Conservation (phyloP, 495 filamentous ascomycete genomes). For the Aspergillus ostianus region DNA sequence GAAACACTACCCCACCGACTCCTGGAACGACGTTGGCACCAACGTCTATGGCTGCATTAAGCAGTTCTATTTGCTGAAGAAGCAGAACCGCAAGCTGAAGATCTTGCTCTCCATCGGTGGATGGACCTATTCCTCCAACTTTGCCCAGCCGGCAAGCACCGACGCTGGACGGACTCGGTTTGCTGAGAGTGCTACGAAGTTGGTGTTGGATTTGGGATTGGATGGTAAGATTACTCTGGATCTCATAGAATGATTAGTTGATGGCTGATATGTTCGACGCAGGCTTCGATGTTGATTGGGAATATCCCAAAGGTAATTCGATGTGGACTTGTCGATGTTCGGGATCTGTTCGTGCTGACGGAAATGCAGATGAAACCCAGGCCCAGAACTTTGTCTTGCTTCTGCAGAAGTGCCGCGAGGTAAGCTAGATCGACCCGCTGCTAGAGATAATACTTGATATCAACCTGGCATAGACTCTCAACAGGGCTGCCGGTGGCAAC, state of each 20-base stretch:
- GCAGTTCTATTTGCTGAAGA: constrained; percentile 90
- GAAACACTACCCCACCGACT: constrained; percentile 68
- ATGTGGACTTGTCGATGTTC: neutral
- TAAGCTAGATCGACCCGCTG: constrained; percentile 14
- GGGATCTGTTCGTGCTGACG: constrained; percentile 10
- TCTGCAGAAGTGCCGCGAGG: constrained; percentile 61
- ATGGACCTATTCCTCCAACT: constrained; percentile 93
- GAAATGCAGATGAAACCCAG: constrained; percentile 47
- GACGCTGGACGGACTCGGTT: constrained; percentile 68
- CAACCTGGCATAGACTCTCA: constrained; percentile 47
- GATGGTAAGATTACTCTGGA: constrained; percentile 40
- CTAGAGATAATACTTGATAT: neutral
- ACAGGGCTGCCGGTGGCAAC: constrained; percentile 54
- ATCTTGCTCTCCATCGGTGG: constrained; percentile 91
- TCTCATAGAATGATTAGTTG: neutral
- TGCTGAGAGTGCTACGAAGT: constrained; percentile 63
- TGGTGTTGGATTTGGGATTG: constrained; percentile 67
- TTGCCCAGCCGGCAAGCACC: constrained; percentile 62
- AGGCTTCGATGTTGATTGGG: constrained; percentile 67
- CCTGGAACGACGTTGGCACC: constrained; percentile 44
- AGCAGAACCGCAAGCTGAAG: constrained; percentile 83
- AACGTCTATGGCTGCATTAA: constrained; percentile 70
- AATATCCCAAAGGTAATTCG: constrained; percentile 44
- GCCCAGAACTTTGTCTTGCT: constrained; percentile 70
- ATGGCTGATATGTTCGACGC: constrained; percentile 10